Percentiles rank a stretch among this genome's conserved stretches.
These are phyloP conservation scores for Luffa acutangula DNA, from an alignment of 306 rosid species.

Conservation along the genomic window DNA sequence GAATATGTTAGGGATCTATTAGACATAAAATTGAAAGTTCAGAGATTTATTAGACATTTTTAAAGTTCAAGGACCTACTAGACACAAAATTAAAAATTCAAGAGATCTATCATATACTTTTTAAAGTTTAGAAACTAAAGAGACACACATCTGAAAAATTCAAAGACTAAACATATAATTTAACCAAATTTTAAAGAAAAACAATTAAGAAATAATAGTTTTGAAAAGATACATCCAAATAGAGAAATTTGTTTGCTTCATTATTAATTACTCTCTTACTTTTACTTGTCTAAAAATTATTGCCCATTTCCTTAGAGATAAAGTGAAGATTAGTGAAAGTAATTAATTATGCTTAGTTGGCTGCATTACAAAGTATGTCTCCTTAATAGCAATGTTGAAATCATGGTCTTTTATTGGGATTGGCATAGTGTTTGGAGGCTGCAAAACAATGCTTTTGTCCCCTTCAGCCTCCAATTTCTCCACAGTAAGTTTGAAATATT, in stretches of 20 bases:
- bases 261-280: neutral
- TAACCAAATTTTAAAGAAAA: too few relatives aligned
- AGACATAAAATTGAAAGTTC: too few relatives aligned
- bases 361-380: slow-evolving; percentile 2
- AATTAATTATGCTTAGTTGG: slow-evolving; percentile 1
- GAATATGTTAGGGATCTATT: too few relatives aligned
- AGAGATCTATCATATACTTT: too few relatives aligned
- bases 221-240: neutral
- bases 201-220: neutral
- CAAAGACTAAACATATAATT: too few relatives aligned
- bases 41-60: too few relatives aligned
- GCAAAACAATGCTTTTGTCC: neutral
- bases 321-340: slow-evolving; percentile 7
- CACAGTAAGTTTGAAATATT: neutral
- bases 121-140: too few relatives aligned
- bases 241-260: neutral
- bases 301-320: neutral
- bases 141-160: too few relatives aligned
- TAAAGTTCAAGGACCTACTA: too few relatives aligned
- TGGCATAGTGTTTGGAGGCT: neutral
- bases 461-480: neutral
- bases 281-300: neutral
- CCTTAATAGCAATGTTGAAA: neutral
- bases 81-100: too few relatives aligned
- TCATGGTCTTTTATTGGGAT: neutral